phyloP scores from a whole-genome alignment of 1,284 basidiomycete species.

The Cerioporus squamosus region DNA sequence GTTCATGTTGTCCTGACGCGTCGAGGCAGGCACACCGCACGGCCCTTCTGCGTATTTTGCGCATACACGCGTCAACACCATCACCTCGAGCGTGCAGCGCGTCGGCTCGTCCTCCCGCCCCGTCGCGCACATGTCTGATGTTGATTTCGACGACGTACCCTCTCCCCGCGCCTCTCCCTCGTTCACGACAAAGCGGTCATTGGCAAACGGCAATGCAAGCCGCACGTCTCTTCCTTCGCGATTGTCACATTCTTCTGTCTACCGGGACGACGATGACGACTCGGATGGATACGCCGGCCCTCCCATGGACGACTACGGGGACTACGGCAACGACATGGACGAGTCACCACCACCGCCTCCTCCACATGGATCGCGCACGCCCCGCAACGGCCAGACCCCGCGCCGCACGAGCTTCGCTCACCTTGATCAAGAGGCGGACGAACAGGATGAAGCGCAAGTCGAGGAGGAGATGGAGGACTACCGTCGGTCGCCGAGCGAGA shows the following conservation, averaged over 20 bases:
- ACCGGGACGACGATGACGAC: slow-evolving; percentile 34
- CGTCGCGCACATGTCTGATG: slow-evolving; percentile 53
- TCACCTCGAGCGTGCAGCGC: slow-evolving; percentile 50
- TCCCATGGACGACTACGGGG: slow-evolving; percentile 29
- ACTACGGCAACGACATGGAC: slow-evolving; percentile 27
- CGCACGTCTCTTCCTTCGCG: slow-evolving; percentile 50
- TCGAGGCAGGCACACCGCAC: slow-evolving; percentile 33
- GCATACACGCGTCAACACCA: slow-evolving; percentile 49
- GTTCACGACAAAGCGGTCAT: slow-evolving; percentile 36
- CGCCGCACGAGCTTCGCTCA: slow-evolving; percentile 49
- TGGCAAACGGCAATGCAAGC: slow-evolving; percentile 30
- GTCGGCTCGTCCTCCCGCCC: slow-evolving; percentile 55
- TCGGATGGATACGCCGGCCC: slow-evolving; percentile 24
- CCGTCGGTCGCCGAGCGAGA: slow-evolving; percentile 29
- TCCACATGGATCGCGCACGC: slow-evolving; percentile 9
- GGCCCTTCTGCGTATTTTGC: slow-evolving; percentile 62
- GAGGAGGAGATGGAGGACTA: slow-evolving; percentile 28
- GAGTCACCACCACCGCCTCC: slow-evolving; percentile 16
- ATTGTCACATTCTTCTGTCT: slow-evolving; percentile 42
- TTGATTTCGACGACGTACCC: slow-evolving; percentile 71
- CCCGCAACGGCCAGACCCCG: slow-evolving; percentile 26
- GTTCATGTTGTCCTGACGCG: slow-evolving; percentile 4
- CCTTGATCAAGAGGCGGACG: slow-evolving; percentile 49
- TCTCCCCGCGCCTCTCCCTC: slow-evolving; percentile 46
- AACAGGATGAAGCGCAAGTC: slow-evolving; percentile 40